Evolutionary conservation across 2,329 filamentous ascomycete genomes (phyloP), one percentile per base, ranked within the genome.

Genomic region (Ceratocystis colombiana): DNA sequence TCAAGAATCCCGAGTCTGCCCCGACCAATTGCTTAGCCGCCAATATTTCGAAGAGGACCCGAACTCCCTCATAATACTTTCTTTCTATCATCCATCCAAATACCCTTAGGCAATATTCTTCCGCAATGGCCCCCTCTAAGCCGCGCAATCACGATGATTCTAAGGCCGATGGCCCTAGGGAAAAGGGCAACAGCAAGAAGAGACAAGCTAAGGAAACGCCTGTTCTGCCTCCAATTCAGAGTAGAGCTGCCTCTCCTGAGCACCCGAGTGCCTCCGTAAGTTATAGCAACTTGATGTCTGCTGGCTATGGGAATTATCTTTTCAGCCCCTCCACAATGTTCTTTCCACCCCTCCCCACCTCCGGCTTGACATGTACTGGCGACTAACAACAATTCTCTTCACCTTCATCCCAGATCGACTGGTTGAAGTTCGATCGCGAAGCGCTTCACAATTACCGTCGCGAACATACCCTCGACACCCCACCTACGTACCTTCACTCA

Each of bases 401-500:
- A 5, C 25, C n/a, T 28, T 45, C 70, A 17, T 41, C 50, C 53
- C 69, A 85, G 83, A 75, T 85, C 37, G 78, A 86, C 73, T 92
- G 88, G 88, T 77, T 82, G 20, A 81, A 82, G 1, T 87, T 89
- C 71, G 84, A 89, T 37, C 78, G 84, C 68, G 77, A 83, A 62
- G 78, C 88, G 61, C 83, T 94, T 62, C 87, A 92, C 73, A 80
- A 82, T 70, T 94, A 94, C 79, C 84, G 88, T 69, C 84, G 88
- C 73, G 82, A 88, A 70, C 86, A 92, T 77, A 82, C 83, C 68
- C 80, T 94, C 72, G 81, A 84, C 72, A 86, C 85, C 0, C 87
- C 89, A 12, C 83, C 86, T 46, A 83, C 88, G 67, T 93, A 90
- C 76, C 82, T 79, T 66, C 62, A 68, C 41, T 83, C 79, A 71